Percentiles rank a stretch among this genome's conserved stretches.
Conservation (phyloP, 352 stramenopile genomes). For the Phytophthora tubulina region DNA sequence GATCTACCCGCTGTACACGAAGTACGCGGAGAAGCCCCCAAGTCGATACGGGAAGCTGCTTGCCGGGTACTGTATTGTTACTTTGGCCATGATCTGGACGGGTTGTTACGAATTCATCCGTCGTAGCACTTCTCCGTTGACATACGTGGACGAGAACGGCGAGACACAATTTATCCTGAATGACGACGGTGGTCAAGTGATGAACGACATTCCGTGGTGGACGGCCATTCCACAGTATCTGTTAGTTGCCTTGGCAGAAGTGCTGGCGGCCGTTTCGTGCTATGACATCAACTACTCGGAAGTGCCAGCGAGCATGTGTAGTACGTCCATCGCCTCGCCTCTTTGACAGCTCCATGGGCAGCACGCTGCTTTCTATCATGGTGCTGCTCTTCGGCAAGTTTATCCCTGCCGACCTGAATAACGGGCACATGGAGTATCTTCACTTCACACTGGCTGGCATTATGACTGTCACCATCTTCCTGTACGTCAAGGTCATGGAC, state of each 20-base stretch:
- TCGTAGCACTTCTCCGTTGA: conserved; percentile 30
- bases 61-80: conserved; percentile 41
- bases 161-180: conserved; percentile 41
- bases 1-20: conserved; percentile 56
- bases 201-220: conserved; percentile 35
- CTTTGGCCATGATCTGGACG: conserved; percentile 53
- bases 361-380: conserved; percentile 60
- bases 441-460: conserved; percentile 44
- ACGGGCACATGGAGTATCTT: conserved; percentile 50
- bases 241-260: conserved; percentile 45
- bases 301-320: conserved; percentile 44
- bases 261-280: conserved; percentile 48
- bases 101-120: conserved; percentile 49
- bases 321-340: conserved; percentile 51
- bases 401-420: conserved; percentile 42
- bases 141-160: conserved; percentile 30
- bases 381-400: conserved; percentile 71
- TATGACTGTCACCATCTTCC: conserved; percentile 48
- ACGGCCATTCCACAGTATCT: conserved; percentile 56
- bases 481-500: conserved; percentile 43
- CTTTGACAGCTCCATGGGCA: conserved; percentile 62
- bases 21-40: conserved; percentile 45
- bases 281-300: conserved; percentile 58
- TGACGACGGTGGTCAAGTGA: conserved; percentile 32
- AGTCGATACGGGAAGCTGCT: conserved; percentile 52